Conservation (phyloP, 176 grass and related monocot species). For the Juncus effusus region DNA sequence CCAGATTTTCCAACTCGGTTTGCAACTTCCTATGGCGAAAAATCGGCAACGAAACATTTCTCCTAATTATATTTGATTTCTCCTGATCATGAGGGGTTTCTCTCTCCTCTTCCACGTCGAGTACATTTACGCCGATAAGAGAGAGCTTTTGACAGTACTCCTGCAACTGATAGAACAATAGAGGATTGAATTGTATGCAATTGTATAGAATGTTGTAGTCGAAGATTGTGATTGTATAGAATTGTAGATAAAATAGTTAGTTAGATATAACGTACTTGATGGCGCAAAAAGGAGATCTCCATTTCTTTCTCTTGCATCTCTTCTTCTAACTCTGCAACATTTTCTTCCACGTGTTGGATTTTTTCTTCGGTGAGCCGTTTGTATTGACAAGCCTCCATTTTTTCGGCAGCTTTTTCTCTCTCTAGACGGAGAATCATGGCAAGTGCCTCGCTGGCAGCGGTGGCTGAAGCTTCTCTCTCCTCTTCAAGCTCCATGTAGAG, state of each 20-base stretch:
- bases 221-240: too few species aligned
- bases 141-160: conserved; percentile 55
- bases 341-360: conserved; percentile 57
- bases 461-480: conserved; percentile 88
- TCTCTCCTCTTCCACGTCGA: conserved; percentile 37
- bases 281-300: conserved; percentile 65
- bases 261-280: background rate
- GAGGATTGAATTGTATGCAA: too few species aligned
- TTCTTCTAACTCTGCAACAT: conserved; percentile 53
- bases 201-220: too few species aligned
- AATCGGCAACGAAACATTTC: conserved; percentile 55
- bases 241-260: too few species aligned
- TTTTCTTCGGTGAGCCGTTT: conserved; percentile 83
- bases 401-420: conserved; percentile 79
- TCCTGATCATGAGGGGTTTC: conserved; percentile 25
- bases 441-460: conserved; percentile 58
- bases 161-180: conserved; percentile 29
- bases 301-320: conserved; percentile 72
- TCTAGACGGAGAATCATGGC: conserved; percentile 76
- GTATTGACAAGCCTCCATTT: conserved; percentile 94
- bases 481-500: conserved; percentile 75
- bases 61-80: conserved; percentile 43
- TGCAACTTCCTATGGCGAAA: conserved; percentile 35
- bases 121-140: conserved; percentile 39
- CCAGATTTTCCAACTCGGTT: conserved; percentile 37